Base-by-base conservation (phyloP, 495 filamentous ascomycete genomes). In the Cetradonia linearis region DNA sequence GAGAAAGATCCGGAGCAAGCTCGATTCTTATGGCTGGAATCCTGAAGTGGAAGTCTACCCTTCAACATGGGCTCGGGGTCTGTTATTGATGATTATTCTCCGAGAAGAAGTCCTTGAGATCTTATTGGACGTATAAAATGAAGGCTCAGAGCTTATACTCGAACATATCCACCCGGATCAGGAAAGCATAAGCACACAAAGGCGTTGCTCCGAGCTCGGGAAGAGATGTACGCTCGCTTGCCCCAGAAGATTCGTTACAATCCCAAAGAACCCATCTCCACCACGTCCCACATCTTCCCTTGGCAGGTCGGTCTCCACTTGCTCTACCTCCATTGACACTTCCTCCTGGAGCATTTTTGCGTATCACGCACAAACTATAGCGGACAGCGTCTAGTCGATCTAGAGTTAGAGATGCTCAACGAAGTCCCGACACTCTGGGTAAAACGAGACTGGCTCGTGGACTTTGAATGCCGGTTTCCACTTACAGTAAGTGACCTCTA, bases 101-200 rank as follows among this genome's bases (percentile, higher is more conserved):
- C 67, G 77, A 14, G 83, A 86, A 59, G 76, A 83, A 57, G 76
- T 84, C 18, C 75, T 86, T 23, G 76, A 83, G 61, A 76, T 85
- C 27, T 78, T 81, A 13, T 66, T 85, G 14, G 75, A 77, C 2
- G 73, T 70, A 16, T 65, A 71, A 44, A 66, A 70, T 11, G 67
- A 69, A 38, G 0, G 47, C 13, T 49, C 47, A 8, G 47, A 49
- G 25, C 25, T 16, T 13, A 30, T 49, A 11, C 47, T 49, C 13
- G 47, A 49, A 0, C 25, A 49, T 11, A 25, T 30, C 2, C 14
- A 30, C 7, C 25, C 23, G 47, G 47, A 49, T 6, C 47, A 13
- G 5, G 47, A 25, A 25, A 14, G 13, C 13, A 5, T 16, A 3
- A 7, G 27, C 27, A 18, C 47, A 2, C 20, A 49, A 13, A 2